phyloP scores from a whole-genome alignment of 176 grass and related monocot species.

The Paspalum vaginatum region DNA sequence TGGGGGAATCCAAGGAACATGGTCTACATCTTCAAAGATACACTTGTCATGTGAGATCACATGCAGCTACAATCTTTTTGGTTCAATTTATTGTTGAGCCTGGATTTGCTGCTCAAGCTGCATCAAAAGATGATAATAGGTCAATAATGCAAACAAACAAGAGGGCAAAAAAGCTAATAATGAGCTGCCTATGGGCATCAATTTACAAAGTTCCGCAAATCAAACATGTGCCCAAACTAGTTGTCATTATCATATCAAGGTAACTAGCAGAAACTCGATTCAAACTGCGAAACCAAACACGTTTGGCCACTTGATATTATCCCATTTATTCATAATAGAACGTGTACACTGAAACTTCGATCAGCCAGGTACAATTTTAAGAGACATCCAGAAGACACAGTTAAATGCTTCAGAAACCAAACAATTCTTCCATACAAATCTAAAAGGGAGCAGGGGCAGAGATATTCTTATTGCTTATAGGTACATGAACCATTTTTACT shows the following conservation, averaged over 20 bases:
- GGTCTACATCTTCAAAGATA: conserved; percentile 42
- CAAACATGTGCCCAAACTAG: neutral
- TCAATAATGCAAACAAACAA: neutral
- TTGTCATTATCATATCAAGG: neutral
- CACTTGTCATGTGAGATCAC: conserved; percentile 40
- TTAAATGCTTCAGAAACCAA: neutral
- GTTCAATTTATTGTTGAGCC: conserved; percentile 51
- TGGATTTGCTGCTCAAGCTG: conserved; percentile 86
- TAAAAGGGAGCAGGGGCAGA: neutral
- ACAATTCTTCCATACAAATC: neutral
- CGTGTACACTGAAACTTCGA: neutral
- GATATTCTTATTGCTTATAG: neutral
- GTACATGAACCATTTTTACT: neutral
- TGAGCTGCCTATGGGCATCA: neutral
- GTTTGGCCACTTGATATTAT: neutral
- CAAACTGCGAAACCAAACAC: neutral
- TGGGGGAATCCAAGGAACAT: conserved; percentile 27
- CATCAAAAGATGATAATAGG: conserved; percentile 38
- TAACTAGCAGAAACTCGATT: conserved; percentile 16
- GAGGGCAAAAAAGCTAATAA: neutral
- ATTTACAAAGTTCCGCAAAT: neutral
- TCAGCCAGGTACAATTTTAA: neutral
- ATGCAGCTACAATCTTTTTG: conserved; percentile 7
- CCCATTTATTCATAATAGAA: neutral
- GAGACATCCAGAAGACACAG: neutral